Conservation (phyloP, 768 basidiomycete species). For the Serendipita vermifera region DNA sequence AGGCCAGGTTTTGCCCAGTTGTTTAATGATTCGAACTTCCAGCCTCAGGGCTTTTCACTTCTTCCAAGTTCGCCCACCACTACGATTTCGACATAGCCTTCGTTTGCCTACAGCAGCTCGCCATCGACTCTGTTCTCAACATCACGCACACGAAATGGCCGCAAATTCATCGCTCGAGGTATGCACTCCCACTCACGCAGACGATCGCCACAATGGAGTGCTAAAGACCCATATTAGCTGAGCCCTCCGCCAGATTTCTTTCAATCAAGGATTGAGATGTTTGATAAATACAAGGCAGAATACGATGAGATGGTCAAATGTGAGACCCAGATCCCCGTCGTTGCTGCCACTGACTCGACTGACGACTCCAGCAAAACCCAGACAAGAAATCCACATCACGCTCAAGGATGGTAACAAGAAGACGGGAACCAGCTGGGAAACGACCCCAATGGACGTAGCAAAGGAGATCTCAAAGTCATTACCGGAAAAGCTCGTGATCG, state of each 20-base stretch:
- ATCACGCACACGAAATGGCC: neutral
- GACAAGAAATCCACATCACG: conserved; percentile 71
- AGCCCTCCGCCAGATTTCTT: conserved; percentile 78
- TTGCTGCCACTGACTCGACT: neutral
- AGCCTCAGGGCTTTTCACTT: neutral
- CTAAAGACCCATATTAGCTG: conserved; percentile 34
- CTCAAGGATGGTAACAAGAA: conserved; percentile 77
- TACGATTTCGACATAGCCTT: neutral
- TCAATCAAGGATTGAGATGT: conserved; percentile 79
- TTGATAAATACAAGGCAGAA: conserved; percentile 73
- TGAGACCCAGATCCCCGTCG: conserved; percentile 25
- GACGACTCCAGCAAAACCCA: conserved; percentile 48
- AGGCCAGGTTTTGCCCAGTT: no score
- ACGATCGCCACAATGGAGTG: neutral
- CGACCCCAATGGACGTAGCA: conserved; percentile 82
- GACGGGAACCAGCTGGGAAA: conserved; percentile 86
- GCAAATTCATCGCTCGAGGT: conserved; percentile 1
- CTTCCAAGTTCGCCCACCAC: conserved; percentile 1
- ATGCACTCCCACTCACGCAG: neutral
- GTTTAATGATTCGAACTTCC: no score
- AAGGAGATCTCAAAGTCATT: conserved; percentile 76
- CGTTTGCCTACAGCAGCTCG: neutral
- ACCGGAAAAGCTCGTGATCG: conserved; percentile 81
- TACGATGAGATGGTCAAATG: conserved; percentile 71
- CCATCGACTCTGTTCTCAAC: neutral